These are phyloP conservation scores for Paraglomus brasilianum DNA, from an alignment of 192 early-diverging fungal genomes.

Conservation along the genomic window DNA sequence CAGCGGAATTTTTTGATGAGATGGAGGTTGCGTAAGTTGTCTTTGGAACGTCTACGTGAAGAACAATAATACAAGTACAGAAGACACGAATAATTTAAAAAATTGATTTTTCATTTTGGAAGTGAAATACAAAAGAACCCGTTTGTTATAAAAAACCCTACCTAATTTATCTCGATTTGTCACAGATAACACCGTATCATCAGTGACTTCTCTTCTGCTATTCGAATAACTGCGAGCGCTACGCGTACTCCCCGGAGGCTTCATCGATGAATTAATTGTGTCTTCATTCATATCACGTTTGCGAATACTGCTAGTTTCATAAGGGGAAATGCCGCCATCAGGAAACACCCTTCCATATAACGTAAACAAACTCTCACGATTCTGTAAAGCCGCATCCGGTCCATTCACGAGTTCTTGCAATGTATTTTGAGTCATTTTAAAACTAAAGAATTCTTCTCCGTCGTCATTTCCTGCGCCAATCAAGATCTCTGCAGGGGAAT, in stretches of 20 bases:
- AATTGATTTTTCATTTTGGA: background rate
- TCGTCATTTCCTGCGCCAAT: constrained; percentile 38
- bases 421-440: constrained; percentile 61
- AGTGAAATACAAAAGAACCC: background rate
- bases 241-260: constrained; percentile 30
- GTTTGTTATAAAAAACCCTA: too few species aligned
- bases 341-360: constrained; percentile 58
- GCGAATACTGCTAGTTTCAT: constrained; percentile 34
- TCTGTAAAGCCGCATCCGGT: constrained; percentile 50
- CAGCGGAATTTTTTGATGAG: constrained; percentile 37
- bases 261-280: background rate
- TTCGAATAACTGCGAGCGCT: constrained; percentile 36
- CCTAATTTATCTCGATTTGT: too few species aligned
- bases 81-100: background rate
- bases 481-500: constrained; percentile 30
- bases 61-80: background rate
- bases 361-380: constrained; percentile 59
- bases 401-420: constrained; percentile 55
- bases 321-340: constrained; percentile 33
- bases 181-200: too few species aligned
- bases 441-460: constrained; percentile 58
- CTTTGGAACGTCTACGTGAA: constrained; percentile 35
- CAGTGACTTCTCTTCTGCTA: background rate
- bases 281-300: constrained; percentile 29
- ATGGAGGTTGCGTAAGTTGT: constrained; percentile 43